A percentile compares a stretch with the other conserved stretches of the same genome.
Evolutionary conservation across 164 flowering plant genomes (phyloP).

Genomic region (Amborella trichopoda): DNA sequence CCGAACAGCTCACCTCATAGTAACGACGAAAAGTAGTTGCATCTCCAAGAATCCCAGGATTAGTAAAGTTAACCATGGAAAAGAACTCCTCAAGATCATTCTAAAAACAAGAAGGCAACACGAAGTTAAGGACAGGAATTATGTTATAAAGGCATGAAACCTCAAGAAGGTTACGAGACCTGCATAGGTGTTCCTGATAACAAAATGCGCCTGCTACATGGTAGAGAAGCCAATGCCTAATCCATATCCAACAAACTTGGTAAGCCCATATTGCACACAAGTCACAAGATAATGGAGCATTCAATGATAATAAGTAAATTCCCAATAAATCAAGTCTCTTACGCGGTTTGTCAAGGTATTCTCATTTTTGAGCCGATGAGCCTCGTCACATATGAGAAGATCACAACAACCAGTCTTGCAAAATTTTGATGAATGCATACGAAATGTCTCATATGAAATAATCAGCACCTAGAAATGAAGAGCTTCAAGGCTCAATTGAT

Average conservation of each 20-base stretch:
- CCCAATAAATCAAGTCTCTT: constrained; percentile 4
- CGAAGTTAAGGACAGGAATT: background rate
- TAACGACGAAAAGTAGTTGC: constrained; percentile 82
- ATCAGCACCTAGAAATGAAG: constrained; percentile 56
- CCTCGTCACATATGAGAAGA: constrained; percentile 97
- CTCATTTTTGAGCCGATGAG: constrained; percentile 94
- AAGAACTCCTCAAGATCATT: constrained; percentile 97
- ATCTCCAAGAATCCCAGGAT: constrained; percentile 92
- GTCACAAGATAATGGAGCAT: too few relatives aligned
- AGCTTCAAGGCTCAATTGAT: background rate
- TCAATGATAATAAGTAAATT: too few relatives aligned
- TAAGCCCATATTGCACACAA: too few relatives aligned
- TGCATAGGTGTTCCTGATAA: constrained; percentile 99
- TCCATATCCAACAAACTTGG: constrained; percentile 6
- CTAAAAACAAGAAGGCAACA: constrained; percentile 21
- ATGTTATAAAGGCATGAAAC: constrained; percentile 1
- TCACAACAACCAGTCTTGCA: constrained; percentile 70
- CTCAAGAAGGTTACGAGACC: constrained; percentile 24
- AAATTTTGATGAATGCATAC: constrained; percentile 88
- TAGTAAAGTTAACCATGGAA: constrained; percentile 97
- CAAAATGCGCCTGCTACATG: constrained; percentile 78
- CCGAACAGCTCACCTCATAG: constrained; percentile 56
- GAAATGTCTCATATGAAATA: constrained; percentile 96
- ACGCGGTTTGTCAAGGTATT: constrained; percentile 95
- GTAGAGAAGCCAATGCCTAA: constrained; percentile 87